Conservation (phyloP, 2,329 filamentous ascomycete species). For the Lasiodiplodia theobromae region DNA sequence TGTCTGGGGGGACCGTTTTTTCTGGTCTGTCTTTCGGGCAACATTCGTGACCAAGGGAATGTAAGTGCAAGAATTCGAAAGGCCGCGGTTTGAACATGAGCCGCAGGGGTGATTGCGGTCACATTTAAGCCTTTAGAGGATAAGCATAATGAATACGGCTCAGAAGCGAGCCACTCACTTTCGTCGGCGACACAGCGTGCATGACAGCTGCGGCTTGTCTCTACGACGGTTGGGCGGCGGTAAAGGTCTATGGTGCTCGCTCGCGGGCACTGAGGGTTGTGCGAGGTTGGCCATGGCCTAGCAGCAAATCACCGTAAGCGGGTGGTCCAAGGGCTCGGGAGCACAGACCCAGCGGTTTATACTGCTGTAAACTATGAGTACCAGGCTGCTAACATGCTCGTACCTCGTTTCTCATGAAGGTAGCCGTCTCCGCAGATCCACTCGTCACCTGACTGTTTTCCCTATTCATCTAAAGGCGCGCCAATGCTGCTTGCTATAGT, state of each 20-base stretch:
- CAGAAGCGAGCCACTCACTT: slow-evolving; percentile 35
- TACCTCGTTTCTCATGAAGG: no score
- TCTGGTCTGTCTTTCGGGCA: background rate
- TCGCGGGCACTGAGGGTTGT: slow-evolving; percentile 33
- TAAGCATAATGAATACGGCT: background rate
- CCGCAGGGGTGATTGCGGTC: slow-evolving; percentile 12
- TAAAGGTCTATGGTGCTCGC: slow-evolving; percentile 25
- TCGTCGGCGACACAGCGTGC: slow-evolving; percentile 39
- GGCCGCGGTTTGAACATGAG: slow-evolving; percentile 30
- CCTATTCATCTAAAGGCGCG: no score
- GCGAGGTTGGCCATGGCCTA: background rate
- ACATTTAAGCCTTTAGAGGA: slow-evolving; percentile 35
- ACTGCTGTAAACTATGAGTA: no score
- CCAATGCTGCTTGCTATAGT: no score
- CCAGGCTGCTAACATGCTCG: no score
- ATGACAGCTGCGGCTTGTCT: slow-evolving; percentile 43
- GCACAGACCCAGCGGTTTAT: no score
- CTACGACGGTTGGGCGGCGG: slow-evolving; percentile 41
- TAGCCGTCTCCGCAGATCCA: no score
- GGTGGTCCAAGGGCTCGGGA: no score
- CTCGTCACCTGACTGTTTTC: no score
- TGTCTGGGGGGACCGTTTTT: slow-evolving; percentile 19
- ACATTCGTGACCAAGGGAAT: background rate
- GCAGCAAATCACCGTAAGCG: background rate
- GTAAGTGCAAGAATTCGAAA: background rate